Evolutionary conservation across 225 moss, liverwort and hornwort genomes (phyloP).

Genomic region (Pseudoscleropodium purum): DNA sequence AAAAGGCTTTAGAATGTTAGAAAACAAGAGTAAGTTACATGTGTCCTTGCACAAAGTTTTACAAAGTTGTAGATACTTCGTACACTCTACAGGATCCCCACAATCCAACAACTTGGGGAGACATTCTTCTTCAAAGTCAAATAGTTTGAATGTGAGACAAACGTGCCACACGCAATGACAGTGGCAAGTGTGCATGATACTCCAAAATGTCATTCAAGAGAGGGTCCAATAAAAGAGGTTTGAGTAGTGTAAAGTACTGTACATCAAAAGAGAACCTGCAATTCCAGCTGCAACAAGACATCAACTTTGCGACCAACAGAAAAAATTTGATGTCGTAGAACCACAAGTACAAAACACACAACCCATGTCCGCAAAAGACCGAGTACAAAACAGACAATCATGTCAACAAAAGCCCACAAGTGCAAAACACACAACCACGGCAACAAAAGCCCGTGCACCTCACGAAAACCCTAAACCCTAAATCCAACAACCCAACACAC

Average conservation of each 20-base stretch:
- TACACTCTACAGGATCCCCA: too few relatives aligned
- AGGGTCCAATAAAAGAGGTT: neutral
- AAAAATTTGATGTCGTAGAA: too few relatives aligned
- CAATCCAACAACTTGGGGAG: neutral
- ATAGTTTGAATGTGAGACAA: neutral
- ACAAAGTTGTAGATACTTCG: too few relatives aligned
- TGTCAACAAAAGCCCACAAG: too few relatives aligned
- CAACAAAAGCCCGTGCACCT: neutral
- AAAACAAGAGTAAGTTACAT: neutral
- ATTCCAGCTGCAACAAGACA: neutral
- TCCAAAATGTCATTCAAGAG: neutral
- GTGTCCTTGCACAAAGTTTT: neutral
- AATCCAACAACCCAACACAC: neutral
- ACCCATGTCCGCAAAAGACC: too few relatives aligned
- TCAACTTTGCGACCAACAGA: too few relatives aligned
- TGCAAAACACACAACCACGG: neutral
- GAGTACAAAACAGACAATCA: neutral
- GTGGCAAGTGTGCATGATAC: neutral
- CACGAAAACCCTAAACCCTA: neutral
- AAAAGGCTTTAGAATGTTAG: neutral
- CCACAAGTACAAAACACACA: neutral
- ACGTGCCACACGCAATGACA: too few relatives aligned
- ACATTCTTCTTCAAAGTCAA: neutral
- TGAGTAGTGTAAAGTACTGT: neutral
- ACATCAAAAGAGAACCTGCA: neutral